Percentiles rank a stretch among this genome's conserved stretches.
Conservation (phyloP, 2,329 filamentous ascomycete species). For the Meredithiella fracta region DNA sequence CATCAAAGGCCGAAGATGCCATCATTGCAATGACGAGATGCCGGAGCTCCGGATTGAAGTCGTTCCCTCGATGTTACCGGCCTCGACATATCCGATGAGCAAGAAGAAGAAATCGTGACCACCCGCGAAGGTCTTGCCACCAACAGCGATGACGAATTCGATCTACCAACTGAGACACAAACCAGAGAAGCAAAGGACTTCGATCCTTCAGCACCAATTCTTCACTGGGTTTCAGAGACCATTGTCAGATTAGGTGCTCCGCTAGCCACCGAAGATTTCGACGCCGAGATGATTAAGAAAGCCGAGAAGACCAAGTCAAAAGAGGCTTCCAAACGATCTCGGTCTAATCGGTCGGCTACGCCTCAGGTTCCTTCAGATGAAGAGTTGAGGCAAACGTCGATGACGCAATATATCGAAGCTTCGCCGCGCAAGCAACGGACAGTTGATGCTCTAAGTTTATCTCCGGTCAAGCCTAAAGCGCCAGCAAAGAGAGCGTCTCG, state of each 20-base stretch:
- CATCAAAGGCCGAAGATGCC: conserved; percentile 51
- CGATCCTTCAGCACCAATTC: conserved; percentile 31
- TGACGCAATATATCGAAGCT: background rate
- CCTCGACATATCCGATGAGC: conserved; percentile 56
- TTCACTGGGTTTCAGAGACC: conserved; percentile 24
- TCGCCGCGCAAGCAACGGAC: background rate
- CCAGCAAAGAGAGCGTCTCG: background rate
- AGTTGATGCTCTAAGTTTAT: conserved; percentile 2
- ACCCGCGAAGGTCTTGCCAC: conserved; percentile 39
- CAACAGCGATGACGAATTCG: conserved; percentile 51
- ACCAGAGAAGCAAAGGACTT: conserved; percentile 44
- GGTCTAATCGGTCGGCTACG: conserved; percentile 2
- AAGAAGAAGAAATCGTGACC: conserved; percentile 35
- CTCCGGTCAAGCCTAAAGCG: background rate
- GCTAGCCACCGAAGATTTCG: conserved; percentile 16
- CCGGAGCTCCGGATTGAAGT: conserved; percentile 68
- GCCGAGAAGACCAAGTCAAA: conserved; percentile 3
- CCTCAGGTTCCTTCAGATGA: background rate
- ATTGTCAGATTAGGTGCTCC: conserved; percentile 17
- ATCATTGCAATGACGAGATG: conserved; percentile 57
- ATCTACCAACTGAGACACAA: conserved; percentile 22
- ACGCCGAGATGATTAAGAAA: conserved; percentile 16
- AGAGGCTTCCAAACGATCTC: background rate
- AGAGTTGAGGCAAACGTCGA: background rate
- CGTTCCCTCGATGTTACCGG: conserved; percentile 61